phyloP scores from a whole-genome alignment of 805 yeast species.

The Wickerhamiella azyma region DNA sequence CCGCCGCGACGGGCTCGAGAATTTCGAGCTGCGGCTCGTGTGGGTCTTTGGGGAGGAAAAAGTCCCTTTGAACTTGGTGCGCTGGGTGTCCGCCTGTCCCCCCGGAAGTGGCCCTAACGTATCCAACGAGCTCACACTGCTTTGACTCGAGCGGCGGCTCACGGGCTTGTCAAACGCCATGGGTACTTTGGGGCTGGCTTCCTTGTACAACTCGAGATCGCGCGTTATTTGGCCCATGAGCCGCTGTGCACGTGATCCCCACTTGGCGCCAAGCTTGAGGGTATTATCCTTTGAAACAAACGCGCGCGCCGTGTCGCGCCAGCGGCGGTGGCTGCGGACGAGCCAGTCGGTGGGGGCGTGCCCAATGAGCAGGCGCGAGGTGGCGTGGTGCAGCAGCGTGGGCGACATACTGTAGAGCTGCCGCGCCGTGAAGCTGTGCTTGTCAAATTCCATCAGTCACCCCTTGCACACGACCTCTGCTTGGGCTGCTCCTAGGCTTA shows the following conservation, averaged over 20 bases:
- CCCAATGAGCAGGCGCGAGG: constrained; percentile 24
- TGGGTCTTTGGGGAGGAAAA: too few relatives aligned
- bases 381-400: constrained; percentile 20
- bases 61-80: too few relatives aligned
- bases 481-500: too few relatives aligned
- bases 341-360: constrained; percentile 20
- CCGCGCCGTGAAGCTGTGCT: constrained; percentile 23
- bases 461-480: too few relatives aligned
- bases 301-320: background rate
- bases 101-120: too few relatives aligned
- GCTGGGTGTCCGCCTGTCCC: too few relatives aligned
- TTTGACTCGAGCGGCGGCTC: too few relatives aligned
- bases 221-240: background rate
- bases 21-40: background rate
- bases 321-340: background rate
- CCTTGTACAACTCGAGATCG: background rate
- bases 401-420: constrained; percentile 23
- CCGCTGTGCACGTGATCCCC: background rate
- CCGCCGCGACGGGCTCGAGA: too few relatives aligned
- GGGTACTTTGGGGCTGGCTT: too few relatives aligned
- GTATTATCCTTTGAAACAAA: background rate
- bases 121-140: too few relatives aligned
- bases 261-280: background rate
- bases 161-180: too few relatives aligned
- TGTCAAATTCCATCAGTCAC: constrained; percentile 8